These are phyloP conservation scores for Plantago coronopus DNA, from an alignment of 305 asterid species.

Conservation along the genomic window DNA sequence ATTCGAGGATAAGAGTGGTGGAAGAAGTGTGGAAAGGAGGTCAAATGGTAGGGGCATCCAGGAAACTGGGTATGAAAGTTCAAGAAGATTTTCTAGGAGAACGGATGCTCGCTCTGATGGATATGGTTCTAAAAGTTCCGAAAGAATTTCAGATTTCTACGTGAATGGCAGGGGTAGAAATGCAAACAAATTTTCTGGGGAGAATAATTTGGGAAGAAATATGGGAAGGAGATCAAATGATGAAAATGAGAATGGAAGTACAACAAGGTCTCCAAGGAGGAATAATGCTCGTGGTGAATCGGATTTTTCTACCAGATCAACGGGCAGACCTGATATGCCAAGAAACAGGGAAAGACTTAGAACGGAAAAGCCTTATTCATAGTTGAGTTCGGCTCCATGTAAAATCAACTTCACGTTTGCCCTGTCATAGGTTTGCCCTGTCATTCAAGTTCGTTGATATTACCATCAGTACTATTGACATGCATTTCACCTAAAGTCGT, in stretches of 20 bases:
- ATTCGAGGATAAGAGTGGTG: constrained; percentile 26
- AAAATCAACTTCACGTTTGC: constrained; percentile 12
- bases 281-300: constrained; percentile 20
- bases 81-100: constrained; percentile 18
- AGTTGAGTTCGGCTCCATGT: constrained; percentile 24
- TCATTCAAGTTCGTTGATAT: background rate
- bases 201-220: constrained; percentile 27
- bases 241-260: constrained; percentile 6
- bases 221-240: constrained; percentile 22
- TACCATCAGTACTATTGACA: background rate
- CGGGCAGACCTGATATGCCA: background rate
- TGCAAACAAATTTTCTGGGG: constrained; percentile 15
- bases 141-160: constrained; percentile 20
- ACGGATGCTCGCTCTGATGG: constrained; percentile 19
- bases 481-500: constrained; percentile 1
- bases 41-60: constrained; percentile 16
- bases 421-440: constrained; percentile 27
- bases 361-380: constrained; percentile 19
- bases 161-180: constrained; percentile 21
- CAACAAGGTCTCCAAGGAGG: constrained; percentile 16
- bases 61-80: constrained; percentile 10
- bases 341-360: constrained; percentile 20
- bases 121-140: constrained; percentile 20
- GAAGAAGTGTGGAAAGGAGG: constrained; percentile 27
- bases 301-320: constrained; percentile 19